Percentiles rank a stretch among this genome's conserved stretches.
Evolutionary conservation across 2,329 filamentous ascomycete species (phyloP).

Genomic region (Trichoderma polysporum): DNA sequence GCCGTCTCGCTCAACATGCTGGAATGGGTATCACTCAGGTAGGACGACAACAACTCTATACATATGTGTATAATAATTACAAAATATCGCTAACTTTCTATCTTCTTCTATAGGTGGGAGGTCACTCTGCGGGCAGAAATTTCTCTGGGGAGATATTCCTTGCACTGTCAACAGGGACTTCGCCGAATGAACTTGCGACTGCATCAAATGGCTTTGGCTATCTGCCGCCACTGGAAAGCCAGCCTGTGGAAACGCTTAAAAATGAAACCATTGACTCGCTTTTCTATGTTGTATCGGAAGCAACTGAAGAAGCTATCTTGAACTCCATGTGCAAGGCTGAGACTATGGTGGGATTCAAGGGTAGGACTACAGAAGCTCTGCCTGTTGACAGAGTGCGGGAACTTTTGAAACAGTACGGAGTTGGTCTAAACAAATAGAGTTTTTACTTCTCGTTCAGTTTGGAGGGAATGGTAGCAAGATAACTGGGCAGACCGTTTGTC

Average conservation of each 20-base stretch:
- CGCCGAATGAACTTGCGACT: not conserved
- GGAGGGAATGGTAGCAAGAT: too few relatives aligned
- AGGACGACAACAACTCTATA: too few relatives aligned
- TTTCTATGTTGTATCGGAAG: not conserved
- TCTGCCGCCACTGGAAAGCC: not conserved
- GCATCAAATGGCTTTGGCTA: not conserved
- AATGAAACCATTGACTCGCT: not conserved
- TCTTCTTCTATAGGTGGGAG: not conserved
- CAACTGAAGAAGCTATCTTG: not conserved
- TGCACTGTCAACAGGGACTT: not conserved
- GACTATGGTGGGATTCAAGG: not conserved
- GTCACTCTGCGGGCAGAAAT: not conserved
- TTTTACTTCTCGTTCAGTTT: too few relatives aligned
- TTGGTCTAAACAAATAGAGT: not conserved
- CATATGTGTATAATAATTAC: too few relatives aligned
- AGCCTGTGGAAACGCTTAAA: not conserved
- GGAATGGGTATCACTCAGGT: conserved; percentile 1
- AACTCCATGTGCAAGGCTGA: not conserved
- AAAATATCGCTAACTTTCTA: not conserved
- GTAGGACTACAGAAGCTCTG: not conserved
- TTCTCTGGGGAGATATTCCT: not conserved
- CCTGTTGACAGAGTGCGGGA: not conserved
- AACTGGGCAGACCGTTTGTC: too few relatives aligned
- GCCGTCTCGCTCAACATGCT: not conserved
- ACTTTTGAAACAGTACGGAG: not conserved